Evolutionary conservation across 2,329 filamentous ascomycete species (phyloP), one percentile per base, ranked within the genome.

Genomic region (Blastomyces percursus): DNA sequence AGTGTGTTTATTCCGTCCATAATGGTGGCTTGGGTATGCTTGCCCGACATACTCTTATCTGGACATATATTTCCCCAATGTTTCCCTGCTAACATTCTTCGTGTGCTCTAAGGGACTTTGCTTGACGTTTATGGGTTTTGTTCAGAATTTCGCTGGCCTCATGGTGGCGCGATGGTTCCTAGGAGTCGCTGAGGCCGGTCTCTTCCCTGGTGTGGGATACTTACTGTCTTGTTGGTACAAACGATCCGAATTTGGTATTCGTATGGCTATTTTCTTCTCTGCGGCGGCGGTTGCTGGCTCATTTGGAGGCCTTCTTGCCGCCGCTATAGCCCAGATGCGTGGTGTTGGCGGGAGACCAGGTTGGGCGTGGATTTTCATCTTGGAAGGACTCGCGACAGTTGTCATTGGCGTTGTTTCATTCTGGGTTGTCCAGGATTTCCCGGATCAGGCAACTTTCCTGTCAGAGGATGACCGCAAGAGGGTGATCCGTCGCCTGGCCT

Each of bases 351-450:
- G 83, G 0, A 80, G 80, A 44, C 71, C 77, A 1, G 88, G 87
- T 1, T 93, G 89, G 89, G 79, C 83, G 1, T 91, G 88, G 89
- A 91, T 93, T 60, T 93, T 93, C 72, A 88, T 91, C 63, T 76
- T 90, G 3, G 86, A 89, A 62, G 83, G 71, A 4, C 64, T 73
- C 24, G 67, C 61, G 12, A 73, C 71, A 16, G 63, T 72, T 27
- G 32, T 73, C 3, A 58, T 72, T 27, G 69, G 67, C 2, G 35
- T 89, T 5, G 73, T 79, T 0, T 88, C 84, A 1, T 91, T 88
- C 75, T 92, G 86, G 85, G 84, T 89, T 77, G 88, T 95, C 0
- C 84, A 90, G 66, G 89, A 96, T 71, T 95, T 91, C 71, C 91
- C 91, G 0, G 86, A 88, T 65, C 81, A 89, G 63, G 90, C 89